Percentiles rank a stretch among this genome's conserved stretches.
Evolutionary conservation across 495 filamentous ascomycete species (phyloP).

Genomic region (Penicillium waksmanii): DNA sequence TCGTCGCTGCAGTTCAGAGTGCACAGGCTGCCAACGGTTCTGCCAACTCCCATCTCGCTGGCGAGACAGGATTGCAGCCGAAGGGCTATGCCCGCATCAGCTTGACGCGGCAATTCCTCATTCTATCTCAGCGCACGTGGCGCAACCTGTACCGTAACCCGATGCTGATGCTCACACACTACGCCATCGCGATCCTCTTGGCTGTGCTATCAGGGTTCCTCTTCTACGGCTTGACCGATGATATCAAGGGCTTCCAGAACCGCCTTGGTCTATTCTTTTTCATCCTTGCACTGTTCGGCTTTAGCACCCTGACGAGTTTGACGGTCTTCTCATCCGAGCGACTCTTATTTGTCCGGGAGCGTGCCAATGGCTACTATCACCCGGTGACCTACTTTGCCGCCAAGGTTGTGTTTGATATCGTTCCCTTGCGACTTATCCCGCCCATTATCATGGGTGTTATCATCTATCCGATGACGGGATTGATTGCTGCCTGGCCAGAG

Average conservation of each 20-base stretch:
- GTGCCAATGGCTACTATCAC: slow-evolving; percentile 97
- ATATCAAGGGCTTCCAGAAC: slow-evolving; percentile 98
- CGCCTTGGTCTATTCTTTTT: slow-evolving; percentile 99
- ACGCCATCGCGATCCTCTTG: slow-evolving; percentile 95
- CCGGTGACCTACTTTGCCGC: slow-evolving; percentile 95
- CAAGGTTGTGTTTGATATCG: slow-evolving; percentile 94
- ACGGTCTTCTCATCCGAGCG: slow-evolving; percentile 94
- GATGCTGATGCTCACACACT: slow-evolving; percentile 98
- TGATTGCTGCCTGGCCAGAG: slow-evolving; percentile 78
- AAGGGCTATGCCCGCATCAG: slow-evolving; percentile 84
- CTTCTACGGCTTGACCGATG: slow-evolving; percentile 94
- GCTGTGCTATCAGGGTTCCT: slow-evolving; percentile 93
- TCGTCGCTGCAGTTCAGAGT: slow-evolving; percentile 62
- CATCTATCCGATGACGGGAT: slow-evolving; percentile 97
- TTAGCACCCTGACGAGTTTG: slow-evolving; percentile 90
- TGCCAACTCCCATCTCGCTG: slow-evolving; percentile 58
- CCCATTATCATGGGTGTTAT: slow-evolving; percentile 97
- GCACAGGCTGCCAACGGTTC: slow-evolving; percentile 72
- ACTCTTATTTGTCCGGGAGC: slow-evolving; percentile 88
- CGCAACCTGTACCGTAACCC: slow-evolving; percentile 97
- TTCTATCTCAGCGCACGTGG: slow-evolving; percentile 92
- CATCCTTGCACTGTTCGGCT: slow-evolving; percentile 91
- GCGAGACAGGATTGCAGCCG: slow-evolving; percentile 49
- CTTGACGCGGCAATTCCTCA: slow-evolving; percentile 77
- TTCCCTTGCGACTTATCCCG: slow-evolving; percentile 90